phyloP scores from a whole-genome alignment of 2,329 filamentous ascomycete species.

The Fusarium nisikadoi region DNA sequence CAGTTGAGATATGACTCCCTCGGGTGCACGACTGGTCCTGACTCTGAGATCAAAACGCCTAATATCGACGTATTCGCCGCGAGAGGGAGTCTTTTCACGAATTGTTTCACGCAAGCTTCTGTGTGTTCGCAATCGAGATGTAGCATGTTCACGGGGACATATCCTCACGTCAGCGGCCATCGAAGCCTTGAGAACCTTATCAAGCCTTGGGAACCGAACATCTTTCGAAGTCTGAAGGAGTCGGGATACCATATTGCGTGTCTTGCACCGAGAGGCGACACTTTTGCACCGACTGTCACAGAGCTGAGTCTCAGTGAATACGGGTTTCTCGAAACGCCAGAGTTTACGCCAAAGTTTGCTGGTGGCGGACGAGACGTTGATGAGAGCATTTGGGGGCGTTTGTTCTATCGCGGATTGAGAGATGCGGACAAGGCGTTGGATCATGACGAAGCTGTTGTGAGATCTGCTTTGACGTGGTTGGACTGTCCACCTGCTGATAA shows the following conservation, averaged over 20 bases:
- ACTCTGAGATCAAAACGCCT: constrained; percentile 48
- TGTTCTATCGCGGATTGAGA: constrained; percentile 56
- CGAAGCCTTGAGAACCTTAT: constrained; percentile 58
- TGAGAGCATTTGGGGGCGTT: constrained; percentile 52
- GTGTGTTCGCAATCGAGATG: constrained; percentile 60
- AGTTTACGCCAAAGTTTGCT: constrained; percentile 48
- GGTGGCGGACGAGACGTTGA: constrained; percentile 37
- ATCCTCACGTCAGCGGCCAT: constrained; percentile 59
- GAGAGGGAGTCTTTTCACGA: constrained; percentile 54
- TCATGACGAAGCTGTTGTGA: constrained; percentile 57
- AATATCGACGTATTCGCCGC: constrained; percentile 56
- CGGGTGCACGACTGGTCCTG: constrained; percentile 47
- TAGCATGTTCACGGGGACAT: constrained; percentile 59
- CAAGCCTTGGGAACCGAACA: constrained; percentile 60
- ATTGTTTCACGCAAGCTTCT: constrained; percentile 58
- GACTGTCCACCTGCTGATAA: constrained; percentile 53
- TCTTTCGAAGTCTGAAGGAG: constrained; percentile 57
- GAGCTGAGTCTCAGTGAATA: constrained; percentile 59
- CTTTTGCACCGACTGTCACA: constrained; percentile 55
- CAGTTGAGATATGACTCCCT: constrained; percentile 59
- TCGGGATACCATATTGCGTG: constrained; percentile 59
- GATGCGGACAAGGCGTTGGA: constrained; percentile 52
- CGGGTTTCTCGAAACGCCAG: constrained; percentile 54
- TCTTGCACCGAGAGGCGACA: constrained; percentile 55
- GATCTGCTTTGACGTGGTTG: constrained; percentile 56